phyloP scores from a whole-genome alignment of 768 basidiomycete genomes.

The Rhizopogon rudus region DNA sequence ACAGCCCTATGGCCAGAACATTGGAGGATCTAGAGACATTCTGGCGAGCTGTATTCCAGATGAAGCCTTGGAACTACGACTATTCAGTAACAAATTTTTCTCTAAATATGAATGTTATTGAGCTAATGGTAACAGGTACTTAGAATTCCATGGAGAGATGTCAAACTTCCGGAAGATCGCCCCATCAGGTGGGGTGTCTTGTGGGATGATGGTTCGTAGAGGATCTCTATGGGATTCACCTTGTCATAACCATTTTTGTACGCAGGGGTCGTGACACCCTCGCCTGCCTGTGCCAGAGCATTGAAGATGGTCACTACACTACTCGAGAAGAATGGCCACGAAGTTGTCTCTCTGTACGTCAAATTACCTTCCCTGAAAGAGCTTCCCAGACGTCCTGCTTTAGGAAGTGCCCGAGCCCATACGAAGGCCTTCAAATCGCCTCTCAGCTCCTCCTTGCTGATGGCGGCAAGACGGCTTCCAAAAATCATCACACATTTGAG shows the following conservation, averaged over 20 bases:
- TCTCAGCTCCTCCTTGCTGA: slow-evolving; percentile 50
- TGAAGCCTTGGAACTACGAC: slow-evolving; percentile 67
- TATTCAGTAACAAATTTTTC: slow-evolving; percentile 29
- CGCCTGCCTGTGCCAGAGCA: slow-evolving; percentile 57
- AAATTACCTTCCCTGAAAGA: background rate
- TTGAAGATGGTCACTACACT: slow-evolving; percentile 40
- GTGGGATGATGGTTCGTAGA: slow-evolving; percentile 51
- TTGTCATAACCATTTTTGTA: background rate
- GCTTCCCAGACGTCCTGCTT: background rate
- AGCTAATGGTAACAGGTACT: slow-evolving; percentile 18
- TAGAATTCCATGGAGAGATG: slow-evolving; percentile 31
- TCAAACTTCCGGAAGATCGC: slow-evolving; percentile 42
- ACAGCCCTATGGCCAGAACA: slow-evolving; percentile 59
- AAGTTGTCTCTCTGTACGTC: slow-evolving; percentile 48
- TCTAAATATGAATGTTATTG: background rate
- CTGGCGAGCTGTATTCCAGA: slow-evolving; percentile 56
- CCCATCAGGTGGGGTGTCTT: slow-evolving; percentile 57
- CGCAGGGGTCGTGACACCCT: slow-evolving; percentile 51
- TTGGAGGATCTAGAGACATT: slow-evolving; percentile 60
- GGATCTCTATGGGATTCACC: background rate
- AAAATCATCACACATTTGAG: slow-evolving; percentile 36
- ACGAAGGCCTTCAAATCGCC: slow-evolving; percentile 47
- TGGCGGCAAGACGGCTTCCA: slow-evolving; percentile 35
- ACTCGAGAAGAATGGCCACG: slow-evolving; percentile 42
- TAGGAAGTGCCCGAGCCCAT: slow-evolving; percentile 38